Evolutionary conservation across 495 filamentous ascomycete genomes (phyloP), one percentile per base, ranked within the genome.

Genomic region (Tuber calosporum): DNA sequence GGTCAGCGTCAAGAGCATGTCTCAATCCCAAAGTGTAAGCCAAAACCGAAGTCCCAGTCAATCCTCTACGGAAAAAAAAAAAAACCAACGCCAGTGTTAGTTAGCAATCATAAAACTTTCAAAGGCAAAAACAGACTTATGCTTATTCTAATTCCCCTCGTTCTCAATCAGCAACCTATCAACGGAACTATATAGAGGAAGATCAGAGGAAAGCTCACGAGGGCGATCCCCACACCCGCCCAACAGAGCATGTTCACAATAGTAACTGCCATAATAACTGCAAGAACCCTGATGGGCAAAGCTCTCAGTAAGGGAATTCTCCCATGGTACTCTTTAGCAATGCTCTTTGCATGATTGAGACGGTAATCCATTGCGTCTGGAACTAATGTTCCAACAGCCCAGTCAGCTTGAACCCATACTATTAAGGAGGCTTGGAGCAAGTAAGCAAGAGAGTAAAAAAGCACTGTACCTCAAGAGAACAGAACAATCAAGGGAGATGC

Each of bases 1-100:
- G 95, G 83, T 99, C 94, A 22, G 95, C 95, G 81, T 97, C 95
- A 68, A 97, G 89, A 4, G 95, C 95, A 86, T 99, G 94, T 70
- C 95, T 89, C 34, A 99, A 87, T 9, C 95, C 94, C 8, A 99
- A 86, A 0, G 93, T 94, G 82, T 96, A 97, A 20, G 94, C 88
- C 0, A 96, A 86, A 22, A 94, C 88, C 6, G 94, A 91, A 5
- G 93, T 90, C 22, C 90, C 90, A 58, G 93, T 88, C 72, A 97
- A 84, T 5, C 86, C 83, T 8, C 88, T 89, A 73, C 73, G 20
- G n/a, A 75, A 42, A n/a, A n/a, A n/a, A n/a, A n/a, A n/a, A n/a
- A n/a, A 53, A 37, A 79, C 77, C 76, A 79, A 71, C 70, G 74
- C 17, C 73, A 79, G 26, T 73, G 67, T 77, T 70, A 67, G 17